These are phyloP conservation scores for Wickerhamiella musiphila DNA, from an alignment of 805 yeast species.

Conservation along the genomic window DNA sequence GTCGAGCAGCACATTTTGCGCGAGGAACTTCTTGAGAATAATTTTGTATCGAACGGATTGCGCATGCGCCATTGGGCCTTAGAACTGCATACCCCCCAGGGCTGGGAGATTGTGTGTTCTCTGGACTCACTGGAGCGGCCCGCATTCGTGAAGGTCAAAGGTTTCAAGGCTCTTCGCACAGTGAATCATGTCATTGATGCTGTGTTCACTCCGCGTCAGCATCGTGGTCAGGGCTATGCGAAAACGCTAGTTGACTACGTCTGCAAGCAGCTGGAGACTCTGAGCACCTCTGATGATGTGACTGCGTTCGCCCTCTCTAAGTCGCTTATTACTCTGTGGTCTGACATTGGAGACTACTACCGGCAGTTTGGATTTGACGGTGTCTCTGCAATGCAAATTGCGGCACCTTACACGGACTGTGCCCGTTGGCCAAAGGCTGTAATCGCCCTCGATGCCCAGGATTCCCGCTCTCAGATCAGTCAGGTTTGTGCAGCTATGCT, in stretches of 20 bases:
- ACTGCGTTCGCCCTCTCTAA: conserved; percentile 8
- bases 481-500: conserved; percentile 7
- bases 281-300: conserved; percentile 7
- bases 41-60: conserved; percentile 9
- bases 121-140: conserved; percentile 28
- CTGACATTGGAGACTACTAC: conserved; percentile 58
- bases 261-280: conserved; percentile 5
- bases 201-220: conserved; percentile 32
- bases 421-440: not conserved
- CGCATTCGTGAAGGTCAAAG: conserved; percentile 13
- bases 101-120: conserved; percentile 23
- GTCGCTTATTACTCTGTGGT: conserved; percentile 34
- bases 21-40: conserved; percentile 13
- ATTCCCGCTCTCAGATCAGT: conserved; percentile 7
- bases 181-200: conserved; percentile 29
- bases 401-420: not conserved
- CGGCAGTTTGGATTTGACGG: conserved; percentile 32
- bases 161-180: conserved; percentile 8
- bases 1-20: conserved; percentile 15
- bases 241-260: conserved; percentile 25
- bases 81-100: conserved; percentile 3
- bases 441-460: conserved; percentile 3
- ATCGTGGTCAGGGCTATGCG: conserved; percentile 40
- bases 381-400: conserved; percentile 4
- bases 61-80: conserved; percentile 17